Evolutionary conservation across 352 stramenopile genomes (phyloP), one percentile per base, ranked within the genome.

Genomic region (Phytophthora hibernalis): DNA sequence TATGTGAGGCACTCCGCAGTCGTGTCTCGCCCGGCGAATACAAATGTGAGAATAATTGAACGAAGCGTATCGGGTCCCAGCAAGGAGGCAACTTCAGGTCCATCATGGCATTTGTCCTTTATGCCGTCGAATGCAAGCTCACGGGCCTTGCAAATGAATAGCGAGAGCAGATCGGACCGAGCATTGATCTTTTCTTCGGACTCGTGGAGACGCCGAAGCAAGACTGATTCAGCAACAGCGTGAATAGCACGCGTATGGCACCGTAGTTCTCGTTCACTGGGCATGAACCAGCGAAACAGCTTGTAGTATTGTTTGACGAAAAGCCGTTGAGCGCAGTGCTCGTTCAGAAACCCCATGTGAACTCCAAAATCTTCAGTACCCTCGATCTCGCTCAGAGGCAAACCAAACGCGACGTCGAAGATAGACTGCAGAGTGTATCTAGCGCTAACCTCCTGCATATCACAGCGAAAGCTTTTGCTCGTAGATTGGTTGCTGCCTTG

Each of bases 11-110:
- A 85, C 44, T 89, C 77, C 3, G 82, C 71, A 0, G 85, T 95
- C 8, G 87, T 96, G 58, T 96, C 90, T 54, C 88, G 90, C 15
- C 88, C 90, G n/a, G 80, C 90, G 53, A 96, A 91, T 20, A 96
- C 75, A 30, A 96, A 91, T 9, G 86, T 94, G 31, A 93, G 74
- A 35, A 91, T 75, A 50, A 91, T 84, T 26, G 87, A 88, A 6
- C 77, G 70, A 9, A 95, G 68, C 6, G 82, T 88, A 5, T 42
- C 55, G 26, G 51, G 57, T 55, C 55, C 35, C 22, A 57, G 61
- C 40, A 68, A 69, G 6, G 56, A 74, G 31, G 30, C 65, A 18
- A 21, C 64, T 9, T 61, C 45, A 31, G 7, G 9, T 31, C 26
- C 26, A 31, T 31, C 5, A 11, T 48, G 24, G 8, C 20, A 9